phyloP scores from a whole-genome alignment of 116 monocot species.

The Zostera marina region DNA sequence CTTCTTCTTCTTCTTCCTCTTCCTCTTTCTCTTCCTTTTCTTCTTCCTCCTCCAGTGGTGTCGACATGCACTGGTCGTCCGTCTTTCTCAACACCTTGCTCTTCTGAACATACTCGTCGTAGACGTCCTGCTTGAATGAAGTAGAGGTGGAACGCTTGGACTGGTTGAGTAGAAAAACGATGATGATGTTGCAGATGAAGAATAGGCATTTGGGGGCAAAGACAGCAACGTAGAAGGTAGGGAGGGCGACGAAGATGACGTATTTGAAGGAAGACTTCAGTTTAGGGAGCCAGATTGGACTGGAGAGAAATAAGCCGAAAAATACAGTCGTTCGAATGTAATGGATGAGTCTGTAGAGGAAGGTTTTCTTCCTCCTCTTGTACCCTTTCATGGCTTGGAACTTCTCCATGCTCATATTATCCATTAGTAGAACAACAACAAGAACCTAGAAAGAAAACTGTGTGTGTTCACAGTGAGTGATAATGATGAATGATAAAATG shows the following conservation, averaged over 20 bases:
- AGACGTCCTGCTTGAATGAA: constrained; percentile 5
- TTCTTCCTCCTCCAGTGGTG: constrained; percentile 4
- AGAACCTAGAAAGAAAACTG: too few relatives aligned
- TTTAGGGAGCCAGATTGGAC: constrained; percentile 41
- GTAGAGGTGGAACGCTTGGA: constrained; percentile 19
- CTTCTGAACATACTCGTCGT: constrained; percentile 28
- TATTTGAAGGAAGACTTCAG: constrained; percentile 8
- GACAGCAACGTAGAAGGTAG: constrained; percentile 3
- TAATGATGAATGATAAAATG: too few relatives aligned
- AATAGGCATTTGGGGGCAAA: constrained; percentile 34
- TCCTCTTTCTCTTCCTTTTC: background rate
- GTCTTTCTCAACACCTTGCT: constrained; percentile 2
- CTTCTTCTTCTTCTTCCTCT: constrained; percentile 9
- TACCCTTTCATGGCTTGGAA: constrained; percentile 34
- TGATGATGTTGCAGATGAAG: constrained; percentile 46
- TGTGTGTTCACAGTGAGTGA: too few relatives aligned
- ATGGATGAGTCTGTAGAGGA: constrained; percentile 16
- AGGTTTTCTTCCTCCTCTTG: constrained; percentile 4
- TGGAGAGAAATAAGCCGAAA: constrained; percentile 43
- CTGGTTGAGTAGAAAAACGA: constrained; percentile 42
- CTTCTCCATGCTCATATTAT: constrained; percentile 24
- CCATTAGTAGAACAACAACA: constrained; percentile 9
- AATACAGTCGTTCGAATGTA: constrained; percentile 8
- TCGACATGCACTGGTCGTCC: too few relatives aligned
- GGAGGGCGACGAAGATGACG: constrained; percentile 19